Evolutionary conservation across 23 red algal species (phyloP).

Genomic region (Gracilaria domingensis): DNA sequence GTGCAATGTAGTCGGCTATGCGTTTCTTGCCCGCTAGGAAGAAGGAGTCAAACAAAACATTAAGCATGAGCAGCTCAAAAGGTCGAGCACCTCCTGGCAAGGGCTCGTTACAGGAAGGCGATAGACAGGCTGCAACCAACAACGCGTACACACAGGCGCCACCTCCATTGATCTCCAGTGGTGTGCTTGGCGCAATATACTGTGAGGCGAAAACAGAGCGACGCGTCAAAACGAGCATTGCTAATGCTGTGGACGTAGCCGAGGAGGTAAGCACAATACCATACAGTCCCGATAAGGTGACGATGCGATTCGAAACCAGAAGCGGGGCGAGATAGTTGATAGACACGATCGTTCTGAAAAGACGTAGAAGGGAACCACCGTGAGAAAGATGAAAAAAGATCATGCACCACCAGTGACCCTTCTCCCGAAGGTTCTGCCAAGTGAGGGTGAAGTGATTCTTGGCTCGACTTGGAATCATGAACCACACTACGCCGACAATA

Average conservation of each 20-base stretch:
- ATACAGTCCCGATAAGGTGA: conserved; percentile 57
- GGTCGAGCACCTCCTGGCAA: conserved; percentile 65
- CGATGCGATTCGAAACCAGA: conserved; percentile 42
- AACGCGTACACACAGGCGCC: conserved; percentile 67
- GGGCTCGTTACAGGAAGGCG: conserved; percentile 38
- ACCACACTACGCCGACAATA: conserved; percentile 59
- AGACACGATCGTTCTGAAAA: conserved; percentile 56
- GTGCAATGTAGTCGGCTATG: conserved; percentile 78
- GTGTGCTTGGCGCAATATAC: conserved; percentile 19
- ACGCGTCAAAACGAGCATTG: conserved; percentile 59
- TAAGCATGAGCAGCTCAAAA: conserved; percentile 80
- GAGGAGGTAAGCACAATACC: conserved; percentile 68
- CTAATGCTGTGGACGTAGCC: conserved; percentile 60
- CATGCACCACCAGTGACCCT: conserved; percentile 69
- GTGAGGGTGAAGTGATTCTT: conserved; percentile 61
- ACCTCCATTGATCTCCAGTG: conserved; percentile 74
- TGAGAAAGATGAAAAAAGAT: conserved; percentile 71
- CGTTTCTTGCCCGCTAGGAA: conserved; percentile 69
- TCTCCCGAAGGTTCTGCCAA: conserved; percentile 61
- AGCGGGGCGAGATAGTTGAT: conserved; percentile 68
- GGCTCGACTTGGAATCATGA: conserved; percentile 54
- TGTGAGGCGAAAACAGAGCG: conserved; percentile 46
- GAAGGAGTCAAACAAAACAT: conserved; percentile 74
- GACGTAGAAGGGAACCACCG: conserved; percentile 61
- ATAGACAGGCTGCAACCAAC: conserved; percentile 62